Evolutionary conservation across 75 land plant species (phyloP), one percentile per base, ranked within the genome.

Genomic region (Isoetes taiwanensis): DNA sequence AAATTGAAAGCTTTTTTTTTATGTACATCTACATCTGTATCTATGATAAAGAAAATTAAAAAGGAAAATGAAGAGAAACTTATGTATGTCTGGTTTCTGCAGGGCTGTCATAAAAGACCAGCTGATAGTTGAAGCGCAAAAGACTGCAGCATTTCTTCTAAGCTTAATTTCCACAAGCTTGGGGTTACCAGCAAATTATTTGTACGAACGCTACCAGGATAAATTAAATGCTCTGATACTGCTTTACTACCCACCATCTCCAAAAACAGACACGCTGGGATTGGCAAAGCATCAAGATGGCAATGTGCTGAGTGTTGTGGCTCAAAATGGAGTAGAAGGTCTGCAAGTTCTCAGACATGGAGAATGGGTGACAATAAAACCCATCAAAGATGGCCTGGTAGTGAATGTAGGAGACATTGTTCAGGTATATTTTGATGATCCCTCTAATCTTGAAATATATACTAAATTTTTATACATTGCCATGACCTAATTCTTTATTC

Each of bases 371-470:
- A 80, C 87, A 0, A 80, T 83, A 1, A 65, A 74, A 56, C 87
- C 87, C n/a, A 59, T 80, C 29, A 46, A 60, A 30, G 84, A 80
- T 1, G 84, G 80, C 0, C 75, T 77, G 17, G 80, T 83, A 9
- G 87, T 83, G 73, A 83, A 80, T 34, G 61, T 83, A 19, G 84
- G 87, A 0, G 87, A 83, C 56, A 80, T 77, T 52, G 69, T 77
- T 37, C 86, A 82, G 50, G 85, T 78, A 39, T n/a, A n/a, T n/a
- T n/a, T n/a, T n/a, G n/a, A n/a, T n/a, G n/a, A n/a, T n/a, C n/a
- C n/a, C n/a, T n/a, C n/a, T n/a, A n/a, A n/a, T n/a, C n/a, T n/a
- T n/a, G n/a, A n/a, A n/a, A n/a, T n/a, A n/a, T n/a, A n/a, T n/a
- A n/a, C n/a, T n/a, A n/a, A n/a, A n/a, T n/a, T n/a, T n/a, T n/a